Base-by-base conservation (phyloP, 768 basidiomycete species). In the Lentinus brumalis region DNA sequence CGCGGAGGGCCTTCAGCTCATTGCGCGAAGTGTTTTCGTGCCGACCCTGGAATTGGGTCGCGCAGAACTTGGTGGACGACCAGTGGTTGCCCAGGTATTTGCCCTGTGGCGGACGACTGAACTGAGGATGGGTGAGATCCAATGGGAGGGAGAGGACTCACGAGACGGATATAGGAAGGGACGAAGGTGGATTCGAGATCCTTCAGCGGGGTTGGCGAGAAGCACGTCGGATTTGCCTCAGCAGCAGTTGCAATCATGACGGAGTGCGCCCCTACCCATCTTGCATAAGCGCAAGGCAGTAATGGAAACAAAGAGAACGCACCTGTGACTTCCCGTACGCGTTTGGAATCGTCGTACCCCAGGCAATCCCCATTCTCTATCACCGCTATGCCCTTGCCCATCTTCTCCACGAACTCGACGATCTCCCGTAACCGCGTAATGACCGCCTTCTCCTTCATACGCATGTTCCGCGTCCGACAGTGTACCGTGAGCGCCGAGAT, bases 211-310 rank as follows among this genome's bases (percentile, higher is more conserved):
- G 71, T 82, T 16, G 82, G 75, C 2, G 85, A 84, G 78, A 98
- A 98, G 66, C 94, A 90, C 0, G 91, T 87, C 0, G 94, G 93
- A 73, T 98, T 99, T 5, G 88, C 76, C 74, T 99, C 97, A 6
- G 96, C 97, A 1, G 89, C 94, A 5, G 95, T 89, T 21, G 97
- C 97, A 42, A 99, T 90, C 97, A 99, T 99, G 42, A 94, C 88
- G 0, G 94, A 95, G 67, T 91, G 86, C 11, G 93, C 94, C 3
- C 88, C 89, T 90, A 55, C 30, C 5, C 15, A 47, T 31, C 61
- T 50, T 39, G 31, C 15, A 18, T 57, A 7, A 59, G 11, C 9
- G 29, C 21, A 1, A 38, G 62, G 12, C 32, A 12, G 3, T 16
- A 16, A 11, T 6, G 9, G 15, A 16, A 46, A 7, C 41, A 7